These are phyloP conservation scores for Auriscalpium orientale DNA, from an alignment of 768 basidiomycete genomes.

Conservation along the genomic window DNA sequence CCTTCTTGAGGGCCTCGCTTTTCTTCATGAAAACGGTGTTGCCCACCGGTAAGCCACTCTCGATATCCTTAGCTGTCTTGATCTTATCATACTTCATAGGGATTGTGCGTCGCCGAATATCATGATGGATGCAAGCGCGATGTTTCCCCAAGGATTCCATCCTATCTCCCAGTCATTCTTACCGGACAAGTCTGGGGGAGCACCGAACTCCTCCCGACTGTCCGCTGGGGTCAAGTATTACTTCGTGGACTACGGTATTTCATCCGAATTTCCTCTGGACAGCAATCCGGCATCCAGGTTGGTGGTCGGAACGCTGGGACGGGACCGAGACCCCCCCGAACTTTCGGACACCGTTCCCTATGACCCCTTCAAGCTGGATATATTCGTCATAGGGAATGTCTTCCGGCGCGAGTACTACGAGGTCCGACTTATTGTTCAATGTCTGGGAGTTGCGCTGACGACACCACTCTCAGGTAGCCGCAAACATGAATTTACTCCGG, in stretches of 20 bases:
- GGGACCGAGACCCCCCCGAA: neutral
- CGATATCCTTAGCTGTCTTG: too few species aligned
- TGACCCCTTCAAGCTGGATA: slow-evolving; percentile 3
- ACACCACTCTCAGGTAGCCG: neutral
- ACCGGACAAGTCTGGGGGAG: neutral
- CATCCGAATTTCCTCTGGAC: neutral
- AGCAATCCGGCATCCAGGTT: neutral
- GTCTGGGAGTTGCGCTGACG: too few species aligned
- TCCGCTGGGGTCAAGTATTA: neutral
- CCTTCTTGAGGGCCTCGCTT: slow-evolving; percentile 8
- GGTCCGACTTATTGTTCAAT: neutral
- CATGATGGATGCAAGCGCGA: slow-evolving; percentile 7
- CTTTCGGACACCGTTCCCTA: slow-evolving; percentile 1
- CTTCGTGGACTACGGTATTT: neutral
- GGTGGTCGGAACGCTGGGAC: neutral
- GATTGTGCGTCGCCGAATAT: slow-evolving; percentile 4
- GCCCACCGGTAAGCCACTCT: slow-evolving; percentile 10
- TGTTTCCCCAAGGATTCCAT: neutral
- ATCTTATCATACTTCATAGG: neutral
- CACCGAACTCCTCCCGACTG: neutral
- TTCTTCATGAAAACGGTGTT: slow-evolving; percentile 10
- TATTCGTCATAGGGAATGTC: slow-evolving; percentile 3
- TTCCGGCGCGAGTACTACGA: neutral
- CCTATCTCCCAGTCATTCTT: neutral
- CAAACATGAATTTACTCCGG: neutral